Evolutionary conservation across 1,284 basidiomycete genomes (phyloP), one percentile per base, ranked within the genome.

Genomic region (Somion occarium): DNA sequence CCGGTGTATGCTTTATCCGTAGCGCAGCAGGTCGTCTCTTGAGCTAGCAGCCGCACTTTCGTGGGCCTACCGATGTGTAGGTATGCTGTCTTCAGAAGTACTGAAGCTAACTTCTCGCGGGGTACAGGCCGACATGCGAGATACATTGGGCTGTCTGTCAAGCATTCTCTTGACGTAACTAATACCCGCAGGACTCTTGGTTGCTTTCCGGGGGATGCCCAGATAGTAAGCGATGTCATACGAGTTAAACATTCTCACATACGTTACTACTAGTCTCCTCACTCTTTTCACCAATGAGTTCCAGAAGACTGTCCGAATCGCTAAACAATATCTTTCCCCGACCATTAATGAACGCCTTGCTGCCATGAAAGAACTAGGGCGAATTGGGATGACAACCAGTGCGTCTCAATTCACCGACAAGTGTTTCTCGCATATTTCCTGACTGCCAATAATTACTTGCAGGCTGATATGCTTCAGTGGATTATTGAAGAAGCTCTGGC

Each of bases 51-150:
- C 52, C 72, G 75, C 27, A 52, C 70, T 27, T 76, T 77, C 50
- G 72, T 78, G 13, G 74, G 75, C 5, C 49, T 66, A 5, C 68
- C 70, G 5, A 46, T 72, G 27, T 75, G 74, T 75, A 58, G 53
- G 63, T n/a, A 27, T 45, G 19, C 15, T 45, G 5, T n/a, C 18
- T 11, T 47, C 23, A 48, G 9, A 4, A 27, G 18, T 5, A 15
- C 19, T 15, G 2, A 25, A 39, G n/a, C n/a, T n/a, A n/a, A n/a
- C n/a, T n/a, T n/a, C n/a, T 23, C 23, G 7, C 22, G 7, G 13
- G 3, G 9, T 39, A 2, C 30, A 49, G 47, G 47, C 19, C 47
- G 47, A 11, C 13, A 41, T 23, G 20, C 47, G 3, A 38, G 22
- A 3, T 49, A 39, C 26, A 23, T 49, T 20, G 37, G 24, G 9